These are phyloP conservation scores for Puccinia triticina DNA, from an alignment of 1,284 basidiomycete species.

Conservation along the genomic window DNA sequence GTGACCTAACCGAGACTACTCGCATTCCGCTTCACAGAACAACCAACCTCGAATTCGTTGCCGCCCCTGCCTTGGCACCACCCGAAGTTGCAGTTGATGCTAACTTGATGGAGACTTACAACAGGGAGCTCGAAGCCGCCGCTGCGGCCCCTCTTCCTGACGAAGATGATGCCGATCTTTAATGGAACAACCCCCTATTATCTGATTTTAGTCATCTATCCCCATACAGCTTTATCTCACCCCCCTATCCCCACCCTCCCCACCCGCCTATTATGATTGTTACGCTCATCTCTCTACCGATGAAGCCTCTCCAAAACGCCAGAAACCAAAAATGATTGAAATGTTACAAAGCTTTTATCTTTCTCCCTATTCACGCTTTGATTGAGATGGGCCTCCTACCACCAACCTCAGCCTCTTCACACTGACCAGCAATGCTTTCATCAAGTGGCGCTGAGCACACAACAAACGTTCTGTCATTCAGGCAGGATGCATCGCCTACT, in stretches of 20 bases:
- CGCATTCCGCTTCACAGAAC: constrained; percentile 63
- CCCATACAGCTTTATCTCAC: neutral
- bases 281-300: constrained; percentile 10
- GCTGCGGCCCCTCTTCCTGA: constrained; percentile 65
- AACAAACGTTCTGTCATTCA: neutral
- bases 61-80: constrained; percentile 91
- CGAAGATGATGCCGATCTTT: constrained; percentile 62
- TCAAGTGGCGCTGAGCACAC: neutral
- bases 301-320: neutral
- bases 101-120: constrained; percentile 79
- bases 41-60: constrained; percentile 86
- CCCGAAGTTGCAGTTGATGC: constrained; percentile 88
- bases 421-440: neutral
- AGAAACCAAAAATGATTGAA: constrained; percentile 1
- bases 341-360: neutral
- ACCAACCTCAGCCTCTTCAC: neutral
- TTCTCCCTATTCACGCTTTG: neutral
- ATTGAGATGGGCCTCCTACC: neutral
- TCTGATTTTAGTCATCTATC: constrained; percentile 17
- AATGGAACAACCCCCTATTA: constrained; percentile 40
- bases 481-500: neutral
- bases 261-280: constrained; percentile 5
- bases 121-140: constrained; percentile 71
- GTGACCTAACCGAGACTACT: neutral
- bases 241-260: neutral